Percentiles rank a stretch among this genome's conserved stretches.
These are phyloP conservation scores for Clonostachys sp. DNA, from an alignment of 2,329 filamentous ascomycete species.

Conservation along the genomic window DNA sequence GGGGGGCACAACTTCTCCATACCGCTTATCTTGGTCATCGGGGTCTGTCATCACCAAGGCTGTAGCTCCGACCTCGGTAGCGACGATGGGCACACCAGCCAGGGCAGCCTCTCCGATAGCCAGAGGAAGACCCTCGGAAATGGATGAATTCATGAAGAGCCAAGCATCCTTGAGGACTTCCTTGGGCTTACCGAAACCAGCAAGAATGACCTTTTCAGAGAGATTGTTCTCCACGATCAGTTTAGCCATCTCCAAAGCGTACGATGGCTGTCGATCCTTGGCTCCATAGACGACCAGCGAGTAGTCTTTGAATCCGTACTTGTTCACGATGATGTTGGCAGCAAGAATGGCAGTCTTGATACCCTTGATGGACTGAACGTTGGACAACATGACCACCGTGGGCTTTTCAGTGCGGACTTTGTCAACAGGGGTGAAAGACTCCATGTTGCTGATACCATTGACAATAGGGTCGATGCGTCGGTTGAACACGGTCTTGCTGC, in stretches of 20 bases:
- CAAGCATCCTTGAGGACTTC: constrained; percentile 50
- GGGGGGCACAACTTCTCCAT: constrained; percentile 59
- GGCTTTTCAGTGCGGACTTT: constrained; percentile 53
- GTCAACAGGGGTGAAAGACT: constrained; percentile 55
- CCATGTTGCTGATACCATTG: constrained; percentile 62
- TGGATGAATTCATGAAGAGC: constrained; percentile 54
- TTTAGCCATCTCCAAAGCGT: constrained; percentile 54
- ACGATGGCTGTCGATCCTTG: constrained; percentile 57
- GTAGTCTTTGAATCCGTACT: constrained; percentile 63
- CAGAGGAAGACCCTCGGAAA: constrained; percentile 51
- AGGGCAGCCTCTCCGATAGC: constrained; percentile 54
- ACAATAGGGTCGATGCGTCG: constrained; percentile 61
- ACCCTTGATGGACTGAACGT: constrained; percentile 56
- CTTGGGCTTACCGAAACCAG: constrained; percentile 51
- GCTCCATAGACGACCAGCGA: constrained; percentile 59
- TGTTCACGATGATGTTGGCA: constrained; percentile 61
- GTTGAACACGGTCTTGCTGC: constrained; percentile 51
- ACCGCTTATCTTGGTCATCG: constrained; percentile 35
- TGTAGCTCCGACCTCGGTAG: constrained; percentile 51
- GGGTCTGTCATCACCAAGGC: constrained; percentile 51
- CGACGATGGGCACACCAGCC: constrained; percentile 50
- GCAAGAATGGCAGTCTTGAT: constrained; percentile 61
- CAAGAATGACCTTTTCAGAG: constrained; percentile 42
- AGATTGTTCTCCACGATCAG: constrained; percentile 52
- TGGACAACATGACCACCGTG: constrained; percentile 62